These are phyloP conservation scores for Lasiodiplodia hormozganensis DNA, from an alignment of 2,329 filamentous ascomycete species.

Conservation along the genomic window DNA sequence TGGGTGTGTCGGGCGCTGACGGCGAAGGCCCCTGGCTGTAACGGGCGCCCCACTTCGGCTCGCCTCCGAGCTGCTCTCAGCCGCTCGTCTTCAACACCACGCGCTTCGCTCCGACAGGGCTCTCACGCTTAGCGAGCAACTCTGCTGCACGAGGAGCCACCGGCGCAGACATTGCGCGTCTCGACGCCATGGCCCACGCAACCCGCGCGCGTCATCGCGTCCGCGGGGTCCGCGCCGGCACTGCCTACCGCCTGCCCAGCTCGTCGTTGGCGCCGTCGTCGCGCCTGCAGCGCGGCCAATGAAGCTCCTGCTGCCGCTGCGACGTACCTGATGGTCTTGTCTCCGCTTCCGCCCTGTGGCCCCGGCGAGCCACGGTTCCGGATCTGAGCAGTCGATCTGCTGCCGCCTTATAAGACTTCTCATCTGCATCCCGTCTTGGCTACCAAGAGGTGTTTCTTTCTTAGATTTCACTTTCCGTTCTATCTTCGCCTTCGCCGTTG, in stretches of 20 bases:
- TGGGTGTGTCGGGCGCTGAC: slow-evolving; percentile 1
- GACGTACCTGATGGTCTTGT: slow-evolving; percentile 2
- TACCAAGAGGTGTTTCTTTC: slow-evolving; percentile 28
- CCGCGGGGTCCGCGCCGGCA: slow-evolving; percentile 5
- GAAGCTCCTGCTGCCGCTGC: slow-evolving; percentile 15
- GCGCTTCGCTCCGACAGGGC: background rate
- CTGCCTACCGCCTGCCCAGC: slow-evolving; percentile 10
- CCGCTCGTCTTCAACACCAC: slow-evolving; percentile 15
- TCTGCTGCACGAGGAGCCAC: background rate
- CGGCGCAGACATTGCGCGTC: slow-evolving; percentile 6
- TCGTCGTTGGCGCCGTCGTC: background rate
- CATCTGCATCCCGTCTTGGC: slow-evolving; percentile 20
- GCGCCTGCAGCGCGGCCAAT: slow-evolving; percentile 12
- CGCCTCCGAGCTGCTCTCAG: slow-evolving; percentile 9
- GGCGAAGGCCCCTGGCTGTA: slow-evolving; percentile 5
- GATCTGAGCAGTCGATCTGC: slow-evolving; percentile 3
- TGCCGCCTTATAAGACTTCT: slow-evolving; percentile 8
- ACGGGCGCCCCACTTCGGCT: slow-evolving; percentile 1
- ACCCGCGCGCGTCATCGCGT: slow-evolving; percentile 15
- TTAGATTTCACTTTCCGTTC: slow-evolving; percentile 6
- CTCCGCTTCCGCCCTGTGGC: slow-evolving; percentile 9
- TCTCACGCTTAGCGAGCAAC: slow-evolving; percentile 1
- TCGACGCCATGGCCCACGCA: slow-evolving; percentile 10
- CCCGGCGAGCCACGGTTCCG: slow-evolving; percentile 1
- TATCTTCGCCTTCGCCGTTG: slow-evolving; percentile 5